Percentiles rank a stretch among this genome's conserved stretches.
Conservation (phyloP, 495 filamentous ascomycete genomes). For the Tuber umbilicatum region DNA sequence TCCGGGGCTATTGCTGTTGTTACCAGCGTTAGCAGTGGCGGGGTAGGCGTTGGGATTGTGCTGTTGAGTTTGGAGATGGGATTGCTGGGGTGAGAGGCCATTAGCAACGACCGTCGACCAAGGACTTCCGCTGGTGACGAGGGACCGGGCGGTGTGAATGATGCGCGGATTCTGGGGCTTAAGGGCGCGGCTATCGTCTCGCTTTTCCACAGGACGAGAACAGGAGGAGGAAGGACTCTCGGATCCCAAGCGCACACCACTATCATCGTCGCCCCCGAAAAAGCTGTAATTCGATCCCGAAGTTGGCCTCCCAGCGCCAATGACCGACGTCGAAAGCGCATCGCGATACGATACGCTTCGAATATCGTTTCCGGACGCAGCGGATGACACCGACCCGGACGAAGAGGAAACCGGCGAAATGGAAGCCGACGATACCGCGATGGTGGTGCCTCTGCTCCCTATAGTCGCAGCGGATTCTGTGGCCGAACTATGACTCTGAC, state of each 20-base stretch:
- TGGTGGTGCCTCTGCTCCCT: background rate
- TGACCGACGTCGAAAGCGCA: background rate
- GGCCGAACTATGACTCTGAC: background rate
- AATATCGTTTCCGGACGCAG: background rate
- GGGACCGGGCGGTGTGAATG: background rate
- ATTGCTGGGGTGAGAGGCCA: background rate
- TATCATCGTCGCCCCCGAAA: background rate
- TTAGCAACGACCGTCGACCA: background rate
- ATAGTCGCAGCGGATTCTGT: background rate
- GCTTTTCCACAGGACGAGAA: background rate
- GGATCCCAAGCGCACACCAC: background rate
- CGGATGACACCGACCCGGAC: background rate
- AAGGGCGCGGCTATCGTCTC: background rate
- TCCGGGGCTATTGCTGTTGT: background rate
- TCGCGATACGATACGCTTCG: conserved; percentile 2
- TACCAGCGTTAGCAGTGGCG: background rate
- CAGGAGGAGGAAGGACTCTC: conserved; percentile 1
- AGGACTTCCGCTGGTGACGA: background rate
- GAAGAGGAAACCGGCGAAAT: background rate
- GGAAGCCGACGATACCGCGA: background rate
- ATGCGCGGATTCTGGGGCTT: background rate
- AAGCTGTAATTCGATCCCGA: background rate
- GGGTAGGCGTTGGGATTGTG: background rate
- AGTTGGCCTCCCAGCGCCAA: background rate
- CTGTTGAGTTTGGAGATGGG: background rate